phyloP scores from a whole-genome alignment of 73 alveolate genomes.

The Tetrahymena borealis region DNA sequence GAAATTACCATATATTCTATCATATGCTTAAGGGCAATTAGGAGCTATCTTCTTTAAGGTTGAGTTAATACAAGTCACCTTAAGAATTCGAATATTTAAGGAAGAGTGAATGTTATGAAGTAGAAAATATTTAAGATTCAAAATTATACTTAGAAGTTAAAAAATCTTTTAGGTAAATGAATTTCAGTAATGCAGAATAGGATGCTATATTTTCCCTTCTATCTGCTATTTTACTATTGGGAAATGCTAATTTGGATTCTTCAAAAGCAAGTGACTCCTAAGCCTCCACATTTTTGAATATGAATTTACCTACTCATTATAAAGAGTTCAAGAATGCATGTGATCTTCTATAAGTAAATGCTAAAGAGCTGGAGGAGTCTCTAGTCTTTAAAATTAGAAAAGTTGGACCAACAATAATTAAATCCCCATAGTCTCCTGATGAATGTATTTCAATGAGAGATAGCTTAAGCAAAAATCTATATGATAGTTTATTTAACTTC shows the following conservation, averaged over 20 bases:
- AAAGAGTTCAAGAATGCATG: neutral
- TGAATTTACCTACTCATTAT: neutral
- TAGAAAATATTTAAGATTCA: slow-evolving; percentile 38
- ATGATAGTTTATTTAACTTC: slow-evolving; percentile 84
- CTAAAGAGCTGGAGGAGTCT: slow-evolving; percentile 4
- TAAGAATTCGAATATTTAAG: slow-evolving; percentile 15
- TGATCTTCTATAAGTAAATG: neutral
- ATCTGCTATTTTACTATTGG: slow-evolving; percentile 14
- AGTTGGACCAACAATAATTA: slow-evolving; percentile 26
- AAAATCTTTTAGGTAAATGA: slow-evolving; percentile 1
- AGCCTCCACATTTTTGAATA: neutral
- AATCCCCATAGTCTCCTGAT: slow-evolving; percentile 40
- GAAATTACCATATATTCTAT: slow-evolving; percentile 94
- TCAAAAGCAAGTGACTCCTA: neutral
- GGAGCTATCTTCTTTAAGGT: neutral
- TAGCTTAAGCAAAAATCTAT: slow-evolving; percentile 83
- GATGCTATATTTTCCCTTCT: neutral
- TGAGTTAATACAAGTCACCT: neutral
- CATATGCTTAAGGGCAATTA: slow-evolving; percentile 72
- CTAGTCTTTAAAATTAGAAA: slow-evolving; percentile 14
- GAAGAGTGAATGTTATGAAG: slow-evolving; percentile 15
- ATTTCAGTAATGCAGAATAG: slow-evolving; percentile 10
- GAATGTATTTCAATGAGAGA: slow-evolving; percentile 68
- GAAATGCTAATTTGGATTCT: slow-evolving; percentile 25
- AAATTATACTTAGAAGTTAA: slow-evolving; percentile 11